Evolutionary conservation across 2,329 filamentous ascomycete species (phyloP).

Genomic region (Pseudogymnoascus sp.): DNA sequence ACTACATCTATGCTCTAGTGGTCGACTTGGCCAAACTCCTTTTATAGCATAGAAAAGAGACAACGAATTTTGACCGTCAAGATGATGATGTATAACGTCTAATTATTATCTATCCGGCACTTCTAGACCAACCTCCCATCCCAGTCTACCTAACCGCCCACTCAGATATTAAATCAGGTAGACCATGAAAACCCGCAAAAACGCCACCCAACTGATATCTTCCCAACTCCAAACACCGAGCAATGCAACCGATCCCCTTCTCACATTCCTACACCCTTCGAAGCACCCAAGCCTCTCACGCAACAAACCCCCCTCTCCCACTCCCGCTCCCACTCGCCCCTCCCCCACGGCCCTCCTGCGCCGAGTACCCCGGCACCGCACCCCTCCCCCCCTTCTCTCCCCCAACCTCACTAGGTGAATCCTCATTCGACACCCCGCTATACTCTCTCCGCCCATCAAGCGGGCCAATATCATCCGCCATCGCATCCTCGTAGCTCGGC

Average conservation of each 20-base stretch:
- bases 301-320: not conserved
- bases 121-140: not conserved
- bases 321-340: not conserved
- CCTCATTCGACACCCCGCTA: constrained; percentile 53
- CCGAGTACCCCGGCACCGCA: constrained; percentile 1
- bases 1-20: not conserved
- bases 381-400: not conserved
- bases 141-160: not conserved
- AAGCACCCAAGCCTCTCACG: not conserved
- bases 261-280: too few species aligned
- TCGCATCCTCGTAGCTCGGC: constrained; percentile 88
- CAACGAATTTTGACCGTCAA: not conserved
- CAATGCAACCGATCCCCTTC: not conserved
- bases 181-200: not conserved
- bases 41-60: not conserved
- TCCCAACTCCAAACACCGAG: not conserved
- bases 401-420: constrained; percentile 43
- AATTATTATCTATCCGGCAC: not conserved
- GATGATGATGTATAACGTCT: not conserved
- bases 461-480: constrained; percentile 66
- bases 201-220: not conserved
- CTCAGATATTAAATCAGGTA: not conserved
- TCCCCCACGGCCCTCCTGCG: not conserved
- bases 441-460: constrained; percentile 65
- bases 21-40: not conserved